Base-by-base conservation (phyloP, 805 yeast genomes). In the Candida tammaniensis region DNA sequence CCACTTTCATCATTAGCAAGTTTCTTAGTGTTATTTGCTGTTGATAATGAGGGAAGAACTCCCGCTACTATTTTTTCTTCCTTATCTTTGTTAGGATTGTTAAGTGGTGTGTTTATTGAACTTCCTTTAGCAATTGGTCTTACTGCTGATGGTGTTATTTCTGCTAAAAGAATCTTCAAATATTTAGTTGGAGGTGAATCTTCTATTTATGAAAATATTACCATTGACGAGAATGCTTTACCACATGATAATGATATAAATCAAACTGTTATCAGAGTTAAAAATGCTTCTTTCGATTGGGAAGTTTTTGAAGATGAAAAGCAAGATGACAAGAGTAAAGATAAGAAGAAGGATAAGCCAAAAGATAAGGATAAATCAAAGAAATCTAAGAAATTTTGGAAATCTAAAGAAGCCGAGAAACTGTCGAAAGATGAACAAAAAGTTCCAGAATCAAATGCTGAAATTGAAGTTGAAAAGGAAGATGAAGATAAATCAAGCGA, bases 61-160 rank as follows among this genome's bases (percentile, higher is more conserved):
- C 79, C 88, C 3, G 86, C 83, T 8, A 64, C 72, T 25, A 69
- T 84, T 17, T 84, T 84, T 52, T 66, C 91, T 0, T 82, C 93
- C 5, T 60, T 84, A 24, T 71, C 86, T 0, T 65, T 82, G 37
- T 82, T 83, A 59, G 74, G 72, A 44, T 68, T 74, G 8, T 66
- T 84, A 43, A 60, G 82, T 11, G 67, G 70, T 29, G 82, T 76
- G 46, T 73, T 82, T 46, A 64, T 82, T 33, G 65, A 80, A 68
- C 55, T 84, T 24, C 94, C 94, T 13, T 61, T 80, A 48, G 79
- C 86, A 1, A 58, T 82, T 26, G 76, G 81, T 27, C 67, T 84
- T 1, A 75, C 77, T 32, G 68, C 80, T 9, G 93, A 84, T 61
- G 86, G 82, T 16, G 57, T 69, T 30, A 61, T 80, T 36, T 86